These are phyloP conservation scores for Alternaria angustiovoidea DNA, from an alignment of 2,329 filamentous ascomycete genomes.

Conservation along the genomic window DNA sequence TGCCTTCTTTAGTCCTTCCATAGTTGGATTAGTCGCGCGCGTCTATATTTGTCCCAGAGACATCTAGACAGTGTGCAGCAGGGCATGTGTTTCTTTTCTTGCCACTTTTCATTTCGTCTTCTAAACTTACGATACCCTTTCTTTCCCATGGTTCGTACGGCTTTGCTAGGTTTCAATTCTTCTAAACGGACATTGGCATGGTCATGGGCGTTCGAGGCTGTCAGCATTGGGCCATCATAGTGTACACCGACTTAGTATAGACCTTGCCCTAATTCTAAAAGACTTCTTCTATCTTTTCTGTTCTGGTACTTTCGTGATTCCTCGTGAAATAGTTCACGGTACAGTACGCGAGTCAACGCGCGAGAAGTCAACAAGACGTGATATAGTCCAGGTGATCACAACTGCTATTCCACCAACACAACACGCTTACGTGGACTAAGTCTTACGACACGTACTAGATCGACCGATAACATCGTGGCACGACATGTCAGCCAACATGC, in stretches of 20 bases:
- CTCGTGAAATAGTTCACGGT: background rate
- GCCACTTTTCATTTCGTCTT: constrained; percentile 3
- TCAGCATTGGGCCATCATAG: background rate
- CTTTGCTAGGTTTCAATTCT: background rate
- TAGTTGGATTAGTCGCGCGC: constrained; percentile 8
- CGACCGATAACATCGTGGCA: constrained; percentile 11
- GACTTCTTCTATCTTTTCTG: background rate
- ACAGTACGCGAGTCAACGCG: background rate
- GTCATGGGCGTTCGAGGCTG: constrained; percentile 4
- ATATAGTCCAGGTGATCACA: background rate
- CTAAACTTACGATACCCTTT: constrained; percentile 24
- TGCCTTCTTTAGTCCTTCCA: background rate
- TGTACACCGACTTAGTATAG: background rate
- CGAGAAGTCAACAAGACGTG: background rate
- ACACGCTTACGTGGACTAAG: background rate
- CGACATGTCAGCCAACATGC: background rate
- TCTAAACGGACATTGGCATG: background rate
- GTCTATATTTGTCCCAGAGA: constrained; percentile 1
- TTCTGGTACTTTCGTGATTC: background rate
- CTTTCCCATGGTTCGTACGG: background rate
- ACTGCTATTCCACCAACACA: constrained; percentile 14
- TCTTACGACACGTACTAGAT: background rate
- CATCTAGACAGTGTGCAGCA: background rate
- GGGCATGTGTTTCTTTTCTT: background rate
- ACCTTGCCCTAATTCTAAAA: background rate